phyloP scores from a whole-genome alignment of 139 green algal genomes.

The Chlamydomonas sp. region DNA sequence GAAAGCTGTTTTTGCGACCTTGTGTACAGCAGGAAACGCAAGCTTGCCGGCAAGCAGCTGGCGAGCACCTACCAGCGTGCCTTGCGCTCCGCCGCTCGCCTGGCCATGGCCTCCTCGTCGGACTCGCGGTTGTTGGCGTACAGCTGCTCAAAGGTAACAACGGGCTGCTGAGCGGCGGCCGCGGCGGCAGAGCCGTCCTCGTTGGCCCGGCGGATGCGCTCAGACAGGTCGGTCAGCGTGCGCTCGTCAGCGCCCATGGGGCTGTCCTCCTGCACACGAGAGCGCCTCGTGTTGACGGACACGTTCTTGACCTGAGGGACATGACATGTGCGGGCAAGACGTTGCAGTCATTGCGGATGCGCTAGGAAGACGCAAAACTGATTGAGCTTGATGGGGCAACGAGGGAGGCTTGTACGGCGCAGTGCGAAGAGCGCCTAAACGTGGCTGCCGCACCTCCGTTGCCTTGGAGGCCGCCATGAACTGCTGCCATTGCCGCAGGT shows the following conservation, averaged over 20 bases:
- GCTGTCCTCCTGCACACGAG: not conserved
- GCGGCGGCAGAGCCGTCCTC: not conserved
- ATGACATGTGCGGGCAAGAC: not conserved
- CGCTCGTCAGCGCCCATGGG: not conserved
- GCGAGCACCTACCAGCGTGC: constrained; percentile 24
- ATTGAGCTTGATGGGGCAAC: too few relatives aligned
- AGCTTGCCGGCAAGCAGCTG: not conserved
- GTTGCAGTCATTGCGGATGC: not conserved
- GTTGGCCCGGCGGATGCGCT: constrained; percentile 34
- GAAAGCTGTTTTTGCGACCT: too few relatives aligned
- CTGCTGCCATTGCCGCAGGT: constrained; percentile 21
- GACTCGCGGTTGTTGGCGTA: constrained; percentile 22
- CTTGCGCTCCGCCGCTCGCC: constrained; percentile 32
- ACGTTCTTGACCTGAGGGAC: constrained; percentile 20
- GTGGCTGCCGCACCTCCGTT: not conserved
- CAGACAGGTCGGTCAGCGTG: constrained; percentile 5
- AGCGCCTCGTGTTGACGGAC: not conserved
- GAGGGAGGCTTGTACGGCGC: too few relatives aligned
- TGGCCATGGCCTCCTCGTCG: constrained; percentile 32
- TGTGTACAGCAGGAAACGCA: too few relatives aligned
- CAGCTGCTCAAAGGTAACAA: constrained; percentile 32
- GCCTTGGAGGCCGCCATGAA: constrained; percentile 22
- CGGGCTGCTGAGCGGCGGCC: not conserved
- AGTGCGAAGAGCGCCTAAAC: too few relatives aligned
- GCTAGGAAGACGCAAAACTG: not conserved